phyloP scores from a whole-genome alignment of 805 yeast genomes.

The Monosporozyma unispora region DNA sequence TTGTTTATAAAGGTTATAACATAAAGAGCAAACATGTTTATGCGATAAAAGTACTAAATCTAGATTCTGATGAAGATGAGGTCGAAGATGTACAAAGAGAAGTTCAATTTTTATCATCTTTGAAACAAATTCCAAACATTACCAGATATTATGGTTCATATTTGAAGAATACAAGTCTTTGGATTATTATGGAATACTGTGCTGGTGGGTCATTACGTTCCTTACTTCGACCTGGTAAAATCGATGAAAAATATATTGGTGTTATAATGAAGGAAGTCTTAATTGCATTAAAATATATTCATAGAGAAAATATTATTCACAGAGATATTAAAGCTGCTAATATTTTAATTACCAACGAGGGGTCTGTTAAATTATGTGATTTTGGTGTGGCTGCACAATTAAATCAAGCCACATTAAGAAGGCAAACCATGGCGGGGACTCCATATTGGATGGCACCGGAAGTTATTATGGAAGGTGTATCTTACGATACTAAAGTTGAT shows the following conservation, averaged over 20 bases:
- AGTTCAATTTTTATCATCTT: constrained; percentile 72
- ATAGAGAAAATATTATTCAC: constrained; percentile 84
- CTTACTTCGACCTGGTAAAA: constrained; percentile 71
- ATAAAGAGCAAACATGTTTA: constrained; percentile 64
- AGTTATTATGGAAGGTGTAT: constrained; percentile 84
- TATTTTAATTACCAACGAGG: constrained; percentile 79
- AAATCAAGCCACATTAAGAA: constrained; percentile 60
- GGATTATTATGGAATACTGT: constrained; percentile 97
- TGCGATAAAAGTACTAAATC: constrained; percentile 86
- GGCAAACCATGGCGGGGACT: constrained; percentile 93
- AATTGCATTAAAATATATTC: constrained; percentile 71
- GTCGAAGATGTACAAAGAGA: constrained; percentile 92
- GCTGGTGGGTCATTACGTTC: constrained; percentile 94
- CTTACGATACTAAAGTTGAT: constrained; percentile 86
- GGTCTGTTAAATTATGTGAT: constrained; percentile 86
- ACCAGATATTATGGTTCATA: constrained; percentile 88
- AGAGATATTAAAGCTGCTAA: constrained; percentile 96
- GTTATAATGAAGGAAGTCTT: constrained; percentile 79
- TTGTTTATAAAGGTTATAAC: constrained; percentile 82
- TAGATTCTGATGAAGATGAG: constrained; percentile 91
- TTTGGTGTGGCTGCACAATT: constrained; percentile 97
- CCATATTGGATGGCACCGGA: constrained; percentile 99
- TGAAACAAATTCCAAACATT: constrained; percentile 82
- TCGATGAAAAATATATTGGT: constrained; percentile 77
- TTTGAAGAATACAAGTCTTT: constrained; percentile 77